Percentiles rank a stretch among this genome's conserved stretches.
Conservation (phyloP, 331 rosid genomes). For the Malus hybrid region DNA sequence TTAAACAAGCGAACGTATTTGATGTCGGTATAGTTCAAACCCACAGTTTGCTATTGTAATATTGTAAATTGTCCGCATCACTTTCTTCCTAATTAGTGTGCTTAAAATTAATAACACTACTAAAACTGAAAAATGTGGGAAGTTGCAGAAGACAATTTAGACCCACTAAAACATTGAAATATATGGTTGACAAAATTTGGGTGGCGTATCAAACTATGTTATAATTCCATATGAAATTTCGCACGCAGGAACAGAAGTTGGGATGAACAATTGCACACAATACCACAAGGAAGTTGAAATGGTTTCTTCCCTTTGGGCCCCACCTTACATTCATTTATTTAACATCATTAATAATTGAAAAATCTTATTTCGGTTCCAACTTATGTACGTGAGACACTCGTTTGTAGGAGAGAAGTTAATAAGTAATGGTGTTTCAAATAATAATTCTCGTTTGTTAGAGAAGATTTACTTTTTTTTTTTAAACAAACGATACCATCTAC, state of each 20-base stretch:
- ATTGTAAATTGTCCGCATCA: no score
- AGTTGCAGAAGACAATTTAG: background rate
- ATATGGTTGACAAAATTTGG: constrained; percentile 10
- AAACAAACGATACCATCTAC: no score
- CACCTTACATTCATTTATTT: background rate
- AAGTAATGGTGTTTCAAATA: no score
- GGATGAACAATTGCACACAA: background rate
- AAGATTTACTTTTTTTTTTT: no score
- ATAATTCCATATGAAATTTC: constrained; percentile 10
- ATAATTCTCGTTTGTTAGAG: no score
- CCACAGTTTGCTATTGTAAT: no score
- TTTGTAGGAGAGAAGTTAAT: background rate
- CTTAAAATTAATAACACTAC: background rate
- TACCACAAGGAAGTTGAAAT: background rate
- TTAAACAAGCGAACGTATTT: no score
- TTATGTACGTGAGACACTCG: no score
- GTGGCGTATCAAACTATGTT: constrained; percentile 23
- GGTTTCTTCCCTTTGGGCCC: background rate
- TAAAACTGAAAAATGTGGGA: background rate
- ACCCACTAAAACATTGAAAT: background rate
- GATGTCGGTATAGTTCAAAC: no score
- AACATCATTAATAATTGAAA: no score
- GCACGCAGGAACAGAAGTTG: background rate
- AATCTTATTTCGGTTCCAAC: no score
- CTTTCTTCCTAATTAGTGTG: background rate